These are phyloP conservation scores for Candida andamanensis DNA, from an alignment of 805 yeast genomes.

Conservation along the genomic window DNA sequence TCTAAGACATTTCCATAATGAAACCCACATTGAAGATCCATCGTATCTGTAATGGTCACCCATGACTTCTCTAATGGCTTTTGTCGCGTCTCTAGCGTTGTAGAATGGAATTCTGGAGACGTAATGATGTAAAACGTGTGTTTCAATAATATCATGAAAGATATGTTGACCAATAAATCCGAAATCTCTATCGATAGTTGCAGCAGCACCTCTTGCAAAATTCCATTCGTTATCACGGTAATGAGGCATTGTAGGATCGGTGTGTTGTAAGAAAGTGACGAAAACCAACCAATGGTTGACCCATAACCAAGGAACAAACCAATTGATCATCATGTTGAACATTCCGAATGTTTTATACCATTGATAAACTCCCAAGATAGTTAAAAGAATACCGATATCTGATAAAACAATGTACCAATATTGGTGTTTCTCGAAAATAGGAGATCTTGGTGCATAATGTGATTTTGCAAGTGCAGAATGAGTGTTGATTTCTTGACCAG, in stretches of 20 bases:
- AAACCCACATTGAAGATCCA: conserved; percentile 53
- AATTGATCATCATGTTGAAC: conserved; percentile 48
- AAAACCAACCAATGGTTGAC: conserved; percentile 65
- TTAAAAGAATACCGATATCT: conserved; percentile 49
- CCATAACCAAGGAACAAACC: conserved; percentile 56
- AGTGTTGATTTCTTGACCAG: conserved; percentile 47
- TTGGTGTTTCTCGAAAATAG: conserved; percentile 49
- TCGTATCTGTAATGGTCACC: conserved; percentile 46
- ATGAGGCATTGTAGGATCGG: conserved; percentile 57
- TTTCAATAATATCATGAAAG: conserved; percentile 56
- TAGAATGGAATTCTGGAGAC: conserved; percentile 53
- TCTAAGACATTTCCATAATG: conserved; percentile 56
- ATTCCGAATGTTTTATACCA: conserved; percentile 47
- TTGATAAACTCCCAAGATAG: conserved; percentile 42
- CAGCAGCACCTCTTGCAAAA: conserved; percentile 63
- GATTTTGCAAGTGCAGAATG: conserved; percentile 38
- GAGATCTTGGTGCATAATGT: conserved; percentile 53
- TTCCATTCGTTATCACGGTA: conserved; percentile 54
- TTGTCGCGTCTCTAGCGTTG: conserved; percentile 49
- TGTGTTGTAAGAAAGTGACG: conserved; percentile 58
- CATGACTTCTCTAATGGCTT: conserved; percentile 48
- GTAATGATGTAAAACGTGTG: conserved; percentile 54
- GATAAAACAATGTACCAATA: conserved; percentile 52
- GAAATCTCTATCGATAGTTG: conserved; percentile 58
- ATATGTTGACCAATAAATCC: conserved; percentile 55